These are phyloP conservation scores for Fraxinus sp. DNA, from an alignment of 305 asterid species.

Conservation along the genomic window DNA sequence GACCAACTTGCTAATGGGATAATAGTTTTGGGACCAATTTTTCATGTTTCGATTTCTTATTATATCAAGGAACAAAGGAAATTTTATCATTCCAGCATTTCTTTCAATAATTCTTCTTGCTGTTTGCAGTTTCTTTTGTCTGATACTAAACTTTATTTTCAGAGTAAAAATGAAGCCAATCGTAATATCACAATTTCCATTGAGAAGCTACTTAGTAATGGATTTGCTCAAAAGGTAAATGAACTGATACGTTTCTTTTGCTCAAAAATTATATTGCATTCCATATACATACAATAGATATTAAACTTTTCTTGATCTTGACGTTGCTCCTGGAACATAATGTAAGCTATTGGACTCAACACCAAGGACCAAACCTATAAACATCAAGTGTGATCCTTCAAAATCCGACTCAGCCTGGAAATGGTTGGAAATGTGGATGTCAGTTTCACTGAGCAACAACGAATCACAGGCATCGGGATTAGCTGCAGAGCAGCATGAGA, in stretches of 20 bases:
- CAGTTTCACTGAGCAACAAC: slow-evolving; percentile 53
- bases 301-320: slow-evolving; percentile 14
- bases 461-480: slow-evolving; percentile 37
- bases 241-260: slow-evolving; percentile 14
- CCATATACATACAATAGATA: neutral
- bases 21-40: neutral
- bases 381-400: slow-evolving; percentile 85
- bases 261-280: slow-evolving; percentile 14
- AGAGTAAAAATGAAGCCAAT: slow-evolving; percentile 36
- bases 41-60: slow-evolving; percentile 6
- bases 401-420: slow-evolving; percentile 86
- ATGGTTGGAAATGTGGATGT: slow-evolving; percentile 97
- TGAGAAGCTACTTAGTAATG: slow-evolving; percentile 80
- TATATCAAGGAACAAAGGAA: slow-evolving; percentile 16
- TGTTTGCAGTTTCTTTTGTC: slow-evolving; percentile 9
- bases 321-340: slow-evolving; percentile 24
- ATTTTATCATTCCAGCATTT: slow-evolving; percentile 8
- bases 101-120: neutral
- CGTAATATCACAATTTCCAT: slow-evolving; percentile 48
- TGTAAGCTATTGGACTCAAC: slow-evolving; percentile 78
- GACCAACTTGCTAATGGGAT: neutral
- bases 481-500: slow-evolving; percentile 33
- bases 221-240: slow-evolving; percentile 87
- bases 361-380: slow-evolving; percentile 56
- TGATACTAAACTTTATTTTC: slow-evolving; percentile 2